Evolutionary conservation across 495 filamentous ascomycete genomes (phyloP), one percentile per base, ranked within the genome.

Genomic region (Chaetomium tenue): DNA sequence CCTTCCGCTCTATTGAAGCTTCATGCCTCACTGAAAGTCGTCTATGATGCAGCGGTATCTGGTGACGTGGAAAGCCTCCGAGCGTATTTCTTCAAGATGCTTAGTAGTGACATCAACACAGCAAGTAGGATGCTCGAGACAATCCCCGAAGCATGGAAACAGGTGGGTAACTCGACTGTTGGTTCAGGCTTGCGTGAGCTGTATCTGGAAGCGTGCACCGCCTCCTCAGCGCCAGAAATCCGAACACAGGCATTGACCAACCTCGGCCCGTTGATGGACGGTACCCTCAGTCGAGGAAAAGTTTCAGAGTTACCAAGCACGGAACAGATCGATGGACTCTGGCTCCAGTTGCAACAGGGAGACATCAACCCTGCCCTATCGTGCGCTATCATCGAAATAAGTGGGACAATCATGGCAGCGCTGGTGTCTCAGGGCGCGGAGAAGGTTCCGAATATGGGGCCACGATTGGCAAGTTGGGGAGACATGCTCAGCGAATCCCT

Each of bases 331-430:
- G 53, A 66, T 20, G 26, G 46, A 42, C 60, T 79, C 13, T 79
- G 77, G 76, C 40, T 16, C 8, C 47, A 65, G 22, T 71, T 81
- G 20, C 65, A 68, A 18, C n/a, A 64, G 16, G 75, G 72, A 12
- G 69, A 72, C 4, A 74, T 76, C 33, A 83, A 77, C 58, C 79
- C 81, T 30, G 70, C 69, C 33, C 65, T 84, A 23, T 76, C 74
- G 4, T 77, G 76, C 60, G 78, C 79, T 4, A 76, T 79, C 37
- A 74, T 81, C 66, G 67, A 75, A 33, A 64, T 73, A 39, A 83
- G 80, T 64, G 82, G 82, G 0, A 71, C 72, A 0, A 59, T 83
- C 50, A 70, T 83, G 65, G 74, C 78, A 1, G 66, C 66, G 8
- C 61, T 76, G 7, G 42, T 68, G 8, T 59, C 61, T 13, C 51